These are phyloP conservation scores for Geotrichum bryndzae DNA, from an alignment of 1,139 yeast species.

Conservation along the genomic window DNA sequence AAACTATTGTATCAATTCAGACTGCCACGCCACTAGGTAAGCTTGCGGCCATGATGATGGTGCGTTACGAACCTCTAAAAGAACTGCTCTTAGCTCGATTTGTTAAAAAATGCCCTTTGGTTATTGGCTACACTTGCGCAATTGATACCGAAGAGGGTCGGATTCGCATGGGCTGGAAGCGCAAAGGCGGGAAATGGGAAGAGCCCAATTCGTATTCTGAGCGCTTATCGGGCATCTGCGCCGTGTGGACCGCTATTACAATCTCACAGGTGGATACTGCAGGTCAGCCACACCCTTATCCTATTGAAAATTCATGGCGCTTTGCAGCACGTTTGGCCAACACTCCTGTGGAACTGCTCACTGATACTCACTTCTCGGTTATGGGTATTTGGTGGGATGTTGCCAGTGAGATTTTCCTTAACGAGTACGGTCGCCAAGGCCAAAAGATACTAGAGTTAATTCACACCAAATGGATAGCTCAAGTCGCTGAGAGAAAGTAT, in stretches of 20 bases:
- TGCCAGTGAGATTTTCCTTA: conserved; percentile 50
- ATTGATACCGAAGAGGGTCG: conserved; percentile 83
- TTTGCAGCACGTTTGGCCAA: conserved; percentile 68
- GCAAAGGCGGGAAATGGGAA: conserved; percentile 64
- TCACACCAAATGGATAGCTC: conserved; percentile 47
- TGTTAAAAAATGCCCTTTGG: conserved; percentile 83
- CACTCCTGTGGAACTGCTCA: conserved; percentile 31
- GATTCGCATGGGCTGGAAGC: conserved; percentile 79
- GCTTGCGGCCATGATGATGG: conserved; percentile 51
- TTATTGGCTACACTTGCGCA: conserved; percentile 71
- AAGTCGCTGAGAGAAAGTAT: conserved; percentile 45
- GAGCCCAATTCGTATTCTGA: conserved; percentile 71
- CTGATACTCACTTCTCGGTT: conserved; percentile 66
- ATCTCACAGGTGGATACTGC: conserved; percentile 28
- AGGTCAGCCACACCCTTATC: conserved; percentile 44
- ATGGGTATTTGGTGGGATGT: conserved; percentile 93
- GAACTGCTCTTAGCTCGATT: conserved; percentile 71
- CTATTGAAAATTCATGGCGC: conserved; percentile 56
- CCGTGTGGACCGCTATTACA: conserved; percentile 66
- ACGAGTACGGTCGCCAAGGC: conserved; percentile 65
- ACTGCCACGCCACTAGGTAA: conserved; percentile 77
- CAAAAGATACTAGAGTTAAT: conserved; percentile 49
- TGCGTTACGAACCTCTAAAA: conserved; percentile 57
- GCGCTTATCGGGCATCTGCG: conserved; percentile 76
- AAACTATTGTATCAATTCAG: conserved; percentile 71